Evolutionary conservation across 768 basidiomycete species (phyloP).

Genomic region (Bullera alba): DNA sequence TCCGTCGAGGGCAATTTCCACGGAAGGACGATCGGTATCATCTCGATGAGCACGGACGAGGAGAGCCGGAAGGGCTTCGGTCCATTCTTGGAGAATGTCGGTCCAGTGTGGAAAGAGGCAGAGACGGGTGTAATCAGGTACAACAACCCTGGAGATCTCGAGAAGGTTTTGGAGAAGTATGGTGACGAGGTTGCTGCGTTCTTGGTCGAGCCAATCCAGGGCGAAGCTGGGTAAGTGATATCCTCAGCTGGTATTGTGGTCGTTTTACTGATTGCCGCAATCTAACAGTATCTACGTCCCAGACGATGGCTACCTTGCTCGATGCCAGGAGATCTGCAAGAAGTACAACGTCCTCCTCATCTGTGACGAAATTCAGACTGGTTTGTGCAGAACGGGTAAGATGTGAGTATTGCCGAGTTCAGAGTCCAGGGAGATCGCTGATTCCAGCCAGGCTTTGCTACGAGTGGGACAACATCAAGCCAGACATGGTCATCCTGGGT

Average conservation of each 20-base stretch:
- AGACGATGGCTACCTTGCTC: conserved; percentile 71
- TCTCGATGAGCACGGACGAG: conserved; percentile 86
- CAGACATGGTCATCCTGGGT: conserved; percentile 86
- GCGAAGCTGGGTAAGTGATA: conserved; percentile 81
- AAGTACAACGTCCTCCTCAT: conserved; percentile 91
- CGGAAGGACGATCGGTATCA: conserved; percentile 81
- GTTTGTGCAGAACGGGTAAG: conserved; percentile 86
- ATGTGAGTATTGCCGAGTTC: conserved; percentile 49
- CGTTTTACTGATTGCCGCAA: background rate
- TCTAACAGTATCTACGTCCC: conserved; percentile 77
- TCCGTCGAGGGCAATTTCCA: conserved; percentile 90
- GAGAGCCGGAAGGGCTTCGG: conserved; percentile 82
- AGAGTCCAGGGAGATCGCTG: background rate
- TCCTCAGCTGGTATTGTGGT: background rate
- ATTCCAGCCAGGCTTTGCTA: conserved; percentile 55
- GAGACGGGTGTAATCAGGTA: conserved; percentile 63
- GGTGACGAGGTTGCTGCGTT: conserved; percentile 84
- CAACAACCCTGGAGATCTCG: conserved; percentile 74
- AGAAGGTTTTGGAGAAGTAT: conserved; percentile 67
- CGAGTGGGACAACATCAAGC: conserved; percentile 78
- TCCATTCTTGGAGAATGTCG: conserved; percentile 78
- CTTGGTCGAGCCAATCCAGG: conserved; percentile 95
- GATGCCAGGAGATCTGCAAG: conserved; percentile 76
- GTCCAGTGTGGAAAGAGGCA: conserved; percentile 66
- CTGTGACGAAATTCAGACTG: conserved; percentile 98